phyloP scores from a whole-genome alignment of 768 basidiomycete species.

The Mrakia blollopis region DNA sequence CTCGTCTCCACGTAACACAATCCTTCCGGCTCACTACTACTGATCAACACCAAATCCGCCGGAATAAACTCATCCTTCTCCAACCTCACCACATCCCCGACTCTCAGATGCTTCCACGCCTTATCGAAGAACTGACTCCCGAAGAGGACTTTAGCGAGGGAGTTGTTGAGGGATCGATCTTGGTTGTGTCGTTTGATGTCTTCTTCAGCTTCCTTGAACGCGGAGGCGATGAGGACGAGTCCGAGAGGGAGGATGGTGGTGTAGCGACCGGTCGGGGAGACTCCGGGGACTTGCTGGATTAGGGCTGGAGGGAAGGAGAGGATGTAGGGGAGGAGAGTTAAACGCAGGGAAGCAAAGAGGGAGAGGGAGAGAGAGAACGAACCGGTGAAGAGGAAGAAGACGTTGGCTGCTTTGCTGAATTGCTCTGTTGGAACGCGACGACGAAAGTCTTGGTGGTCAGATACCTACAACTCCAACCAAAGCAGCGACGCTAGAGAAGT shows the following conservation, averaged over 20 bases:
- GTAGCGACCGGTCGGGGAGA: constrained; percentile 90
- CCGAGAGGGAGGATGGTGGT: constrained; percentile 90
- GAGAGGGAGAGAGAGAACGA: constrained; percentile 9
- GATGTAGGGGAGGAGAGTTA: not conserved
- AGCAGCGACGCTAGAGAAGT: too few relatives aligned
- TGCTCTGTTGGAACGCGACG: constrained; percentile 58
- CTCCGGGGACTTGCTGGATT: constrained; percentile 96
- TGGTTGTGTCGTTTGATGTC: constrained; percentile 97
- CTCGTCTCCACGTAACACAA: constrained; percentile 97
- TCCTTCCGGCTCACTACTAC: constrained; percentile 92
- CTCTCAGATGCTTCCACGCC: constrained; percentile 82
- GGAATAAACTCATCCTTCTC: constrained; percentile 93
- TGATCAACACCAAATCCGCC: constrained; percentile 81
- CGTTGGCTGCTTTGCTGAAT: constrained; percentile 96
- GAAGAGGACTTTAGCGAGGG: constrained; percentile 69
- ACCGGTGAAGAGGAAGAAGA: constrained; percentile 93
- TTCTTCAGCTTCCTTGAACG: constrained; percentile 92
- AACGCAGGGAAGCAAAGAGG: not conserved
- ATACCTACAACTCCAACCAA: not conserved
- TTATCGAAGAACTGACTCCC: constrained; percentile 60
- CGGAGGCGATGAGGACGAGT: constrained; percentile 83
- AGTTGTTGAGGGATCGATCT: constrained; percentile 83
- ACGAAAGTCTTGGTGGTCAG: not conserved
- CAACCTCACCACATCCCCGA: constrained; percentile 87
- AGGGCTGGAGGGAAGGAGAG: constrained; percentile 51